Conservation (phyloP, 768 basidiomycete species). For the Exidia glandulosa region DNA sequence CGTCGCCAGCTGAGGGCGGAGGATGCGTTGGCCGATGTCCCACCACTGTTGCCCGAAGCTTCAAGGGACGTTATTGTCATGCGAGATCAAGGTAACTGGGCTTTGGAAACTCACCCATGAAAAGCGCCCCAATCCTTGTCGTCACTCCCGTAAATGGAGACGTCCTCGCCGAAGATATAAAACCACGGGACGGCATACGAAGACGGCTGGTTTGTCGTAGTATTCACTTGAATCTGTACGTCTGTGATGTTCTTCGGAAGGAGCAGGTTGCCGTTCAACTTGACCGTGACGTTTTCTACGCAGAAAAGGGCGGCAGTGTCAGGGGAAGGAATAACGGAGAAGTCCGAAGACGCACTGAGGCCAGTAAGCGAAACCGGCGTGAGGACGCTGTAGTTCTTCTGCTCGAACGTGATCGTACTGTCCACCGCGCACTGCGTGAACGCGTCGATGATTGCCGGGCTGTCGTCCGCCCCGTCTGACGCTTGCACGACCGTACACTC, state of each 20-base stretch:
- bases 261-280: conserved; percentile 31
- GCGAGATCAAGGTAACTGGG: not conserved
- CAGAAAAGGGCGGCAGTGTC: not conserved
- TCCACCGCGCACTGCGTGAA: conserved; percentile 25
- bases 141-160: conserved; percentile 29
- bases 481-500: conserved; percentile 4
- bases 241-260: conserved; percentile 32
- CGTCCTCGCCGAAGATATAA: conserved; percentile 30
- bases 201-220: conserved; percentile 24
- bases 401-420: conserved; percentile 24
- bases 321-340: not conserved
- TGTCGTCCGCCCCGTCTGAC: conserved; percentile 20
- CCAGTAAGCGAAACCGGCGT: conserved; percentile 25
- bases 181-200: conserved; percentile 34
- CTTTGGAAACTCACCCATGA: conserved; percentile 18
- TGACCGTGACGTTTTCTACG: conserved; percentile 27
- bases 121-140: conserved; percentile 31
- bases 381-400: conserved; percentile 25
- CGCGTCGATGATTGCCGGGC: conserved; percentile 23
- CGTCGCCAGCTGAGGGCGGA: conserved; percentile 36
- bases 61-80: not conserved
- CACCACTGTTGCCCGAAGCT: conserved; percentile 39
- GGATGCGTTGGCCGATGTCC: conserved; percentile 28
- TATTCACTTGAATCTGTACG: conserved; percentile 30
- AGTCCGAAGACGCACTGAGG: conserved; percentile 7